Conservation (phyloP, 768 basidiomycete genomes). For the Butyriboletus loyo region DNA sequence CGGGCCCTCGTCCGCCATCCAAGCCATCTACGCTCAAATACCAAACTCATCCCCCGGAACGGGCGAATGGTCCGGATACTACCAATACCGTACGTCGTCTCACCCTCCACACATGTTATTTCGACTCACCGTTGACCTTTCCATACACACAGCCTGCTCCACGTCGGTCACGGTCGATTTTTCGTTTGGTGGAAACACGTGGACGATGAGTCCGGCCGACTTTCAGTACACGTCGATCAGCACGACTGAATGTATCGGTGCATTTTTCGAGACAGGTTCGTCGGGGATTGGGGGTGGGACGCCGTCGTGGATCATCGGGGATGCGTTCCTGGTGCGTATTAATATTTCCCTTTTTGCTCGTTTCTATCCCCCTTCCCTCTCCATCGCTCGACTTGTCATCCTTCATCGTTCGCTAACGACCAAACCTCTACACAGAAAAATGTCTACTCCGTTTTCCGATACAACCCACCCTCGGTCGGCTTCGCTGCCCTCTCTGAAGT, state of each 20-base stretch:
- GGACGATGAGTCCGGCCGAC: slow-evolving; percentile 48
- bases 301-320: slow-evolving; percentile 52
- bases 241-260: slow-evolving; percentile 46
- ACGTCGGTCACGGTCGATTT: slow-evolving; percentile 38
- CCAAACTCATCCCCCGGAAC: slow-evolving; percentile 37
- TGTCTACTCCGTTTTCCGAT: slow-evolving; percentile 55
- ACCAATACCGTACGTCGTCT: slow-evolving; percentile 36
- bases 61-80: slow-evolving; percentile 45
- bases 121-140: not conserved
- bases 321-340: slow-evolving; percentile 41
- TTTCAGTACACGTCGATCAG: slow-evolving; percentile 42
- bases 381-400: not conserved
- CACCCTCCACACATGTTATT: not conserved
- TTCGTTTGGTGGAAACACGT: slow-evolving; percentile 44
- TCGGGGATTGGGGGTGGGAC: slow-evolving; percentile 27
- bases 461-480: slow-evolving; percentile 47
- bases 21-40: slow-evolving; percentile 45
- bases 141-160: slow-evolving; percentile 28
- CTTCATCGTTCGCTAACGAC: not conserved
- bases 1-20: slow-evolving; percentile 41
- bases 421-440: slow-evolving; percentile 38
- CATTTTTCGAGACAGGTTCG: slow-evolving; percentile 45
- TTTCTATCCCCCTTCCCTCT: too few species aligned
- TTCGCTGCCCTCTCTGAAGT: slow-evolving; percentile 44
- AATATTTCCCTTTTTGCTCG: not conserved